phyloP scores from a whole-genome alignment of 345 rosid genomes.

The Diplotaxis tenuifolia region DNA sequence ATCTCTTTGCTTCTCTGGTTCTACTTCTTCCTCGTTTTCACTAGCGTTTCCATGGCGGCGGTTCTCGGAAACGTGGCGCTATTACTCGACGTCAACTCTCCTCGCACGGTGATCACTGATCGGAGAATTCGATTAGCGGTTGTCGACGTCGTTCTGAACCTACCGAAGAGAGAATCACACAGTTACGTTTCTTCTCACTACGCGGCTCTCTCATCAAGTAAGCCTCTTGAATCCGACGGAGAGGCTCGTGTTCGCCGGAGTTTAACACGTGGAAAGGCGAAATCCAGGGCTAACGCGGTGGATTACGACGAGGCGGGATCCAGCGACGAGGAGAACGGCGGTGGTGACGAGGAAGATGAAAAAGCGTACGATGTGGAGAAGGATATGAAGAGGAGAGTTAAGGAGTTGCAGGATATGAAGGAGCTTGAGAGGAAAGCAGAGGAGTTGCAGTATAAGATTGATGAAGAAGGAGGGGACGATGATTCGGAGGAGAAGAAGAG shows the following conservation, averaged over 20 bases:
- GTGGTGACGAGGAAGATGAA: slow-evolving; percentile 49
- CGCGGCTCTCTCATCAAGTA: slow-evolving; percentile 37
- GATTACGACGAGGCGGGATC: slow-evolving; percentile 61
- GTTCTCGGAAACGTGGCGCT: slow-evolving; percentile 69
- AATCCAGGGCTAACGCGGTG: slow-evolving; percentile 66
- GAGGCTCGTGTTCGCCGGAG: slow-evolving; percentile 47
- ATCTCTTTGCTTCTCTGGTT: slow-evolving; percentile 21
- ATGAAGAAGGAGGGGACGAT: slow-evolving; percentile 61
- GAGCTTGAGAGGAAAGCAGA: slow-evolving; percentile 89
- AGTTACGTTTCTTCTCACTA: slow-evolving; percentile 26
- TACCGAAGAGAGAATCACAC: slow-evolving; percentile 54
- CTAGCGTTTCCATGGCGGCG: slow-evolving; percentile 52
- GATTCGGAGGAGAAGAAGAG: slow-evolving; percentile 83
- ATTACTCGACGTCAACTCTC: slow-evolving; percentile 53
- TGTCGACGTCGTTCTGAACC: slow-evolving; percentile 48
- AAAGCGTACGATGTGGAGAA: slow-evolving; percentile 56
- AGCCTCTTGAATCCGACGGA: slow-evolving; percentile 56
- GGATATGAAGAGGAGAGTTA: slow-evolving; percentile 71
- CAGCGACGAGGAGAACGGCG: slow-evolving; percentile 52
- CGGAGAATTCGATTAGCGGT: slow-evolving; percentile 55
- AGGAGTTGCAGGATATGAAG: slow-evolving; percentile 78
- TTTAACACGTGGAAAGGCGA: slow-evolving; percentile 54
- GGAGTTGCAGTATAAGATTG: slow-evolving; percentile 67
- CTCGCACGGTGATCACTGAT: slow-evolving; percentile 49
- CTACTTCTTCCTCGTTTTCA: slow-evolving; percentile 14